Evolutionary conservation across 805 yeast genomes (phyloP).

Genomic region (Candida ipomoeae): DNA sequence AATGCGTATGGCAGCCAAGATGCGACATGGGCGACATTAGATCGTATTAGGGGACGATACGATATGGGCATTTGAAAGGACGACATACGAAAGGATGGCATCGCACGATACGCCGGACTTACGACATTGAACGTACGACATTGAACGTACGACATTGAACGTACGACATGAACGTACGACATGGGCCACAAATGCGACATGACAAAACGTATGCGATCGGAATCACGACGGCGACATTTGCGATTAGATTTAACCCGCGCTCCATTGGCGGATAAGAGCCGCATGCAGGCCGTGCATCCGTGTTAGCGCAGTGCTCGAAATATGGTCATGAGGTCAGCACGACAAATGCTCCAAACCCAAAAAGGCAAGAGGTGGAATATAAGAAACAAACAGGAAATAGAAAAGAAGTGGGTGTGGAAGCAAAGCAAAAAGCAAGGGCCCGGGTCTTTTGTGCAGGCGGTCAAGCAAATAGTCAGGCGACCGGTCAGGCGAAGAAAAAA

Average conservation of each 20-base stretch:
- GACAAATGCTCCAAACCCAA: background rate
- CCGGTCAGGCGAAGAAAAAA: background rate
- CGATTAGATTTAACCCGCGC: slow-evolving; percentile 1
- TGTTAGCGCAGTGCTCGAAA: background rate
- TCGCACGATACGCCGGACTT: background rate
- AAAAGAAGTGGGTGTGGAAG: no score
- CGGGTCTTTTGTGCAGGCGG: background rate
- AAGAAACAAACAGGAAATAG: no score
- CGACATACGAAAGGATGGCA: no score
- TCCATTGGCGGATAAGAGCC: slow-evolving; percentile 2
- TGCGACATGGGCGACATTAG: no score
- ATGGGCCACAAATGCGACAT: background rate
- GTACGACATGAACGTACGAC: background rate
- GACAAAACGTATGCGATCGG: background rate
- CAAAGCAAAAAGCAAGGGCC: background rate
- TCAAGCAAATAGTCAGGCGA: no score
- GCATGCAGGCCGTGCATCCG: background rate
- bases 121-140: background rate
- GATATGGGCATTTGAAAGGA: no score
- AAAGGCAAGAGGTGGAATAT: background rate
- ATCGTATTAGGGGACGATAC: no score
- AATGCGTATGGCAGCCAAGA: no score
- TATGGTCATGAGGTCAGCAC: background rate
- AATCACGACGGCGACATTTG: background rate
- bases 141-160: background rate